Evolutionary conservation across 768 basidiomycete genomes (phyloP), one percentile per base, ranked within the genome.

Genomic region (Pulveroboletus sp.): DNA sequence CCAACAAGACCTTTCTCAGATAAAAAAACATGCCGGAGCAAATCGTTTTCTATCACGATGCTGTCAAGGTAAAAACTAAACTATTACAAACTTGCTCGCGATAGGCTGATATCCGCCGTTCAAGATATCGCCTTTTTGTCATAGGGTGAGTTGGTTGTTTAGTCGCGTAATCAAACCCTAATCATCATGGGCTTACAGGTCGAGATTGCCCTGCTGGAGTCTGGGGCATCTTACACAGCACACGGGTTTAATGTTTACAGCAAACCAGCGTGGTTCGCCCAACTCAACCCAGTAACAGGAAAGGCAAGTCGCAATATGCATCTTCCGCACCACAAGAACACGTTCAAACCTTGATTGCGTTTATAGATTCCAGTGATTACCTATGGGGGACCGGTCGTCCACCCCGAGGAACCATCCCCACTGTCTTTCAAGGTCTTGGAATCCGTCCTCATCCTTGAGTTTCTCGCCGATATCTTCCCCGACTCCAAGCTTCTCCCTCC

Each of bases 261-360:
- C 68, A 86, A 85, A 65, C 83, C 83, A 1, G 76, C 75, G 47
- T 85, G 83, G 83, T 85, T 82, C 58, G 71, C 77, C 0, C 72
- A 79, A 49, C 74, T 85, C 24, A 87, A 85, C 60, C 80, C 83
- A 0, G 76, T 76, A 0, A 55, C 53, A 1, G 77, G 77, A 67
- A 85, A 83, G 74, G 83, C 82, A 62, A 58, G 34, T 29, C 9
- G 26, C 9, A 0, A 12, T 30, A 3, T 4, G 19, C 9, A 4
- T 12, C 14, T 1, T 12, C 35, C n/a, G 16, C 17, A 14, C 14
- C 12, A 14, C 31, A 31, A 31, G 31, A 5, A 5, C 31, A 31
- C 12, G 6, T 14, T 14, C 2, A 31, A 31, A 31, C 7, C 31
- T 13, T 5, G 12, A 11, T 11, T 11, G 7, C 31, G 7, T 31